Conservation (phyloP, 2,329 filamentous ascomycete species). For the Pyrenochaeta sp. region DNA sequence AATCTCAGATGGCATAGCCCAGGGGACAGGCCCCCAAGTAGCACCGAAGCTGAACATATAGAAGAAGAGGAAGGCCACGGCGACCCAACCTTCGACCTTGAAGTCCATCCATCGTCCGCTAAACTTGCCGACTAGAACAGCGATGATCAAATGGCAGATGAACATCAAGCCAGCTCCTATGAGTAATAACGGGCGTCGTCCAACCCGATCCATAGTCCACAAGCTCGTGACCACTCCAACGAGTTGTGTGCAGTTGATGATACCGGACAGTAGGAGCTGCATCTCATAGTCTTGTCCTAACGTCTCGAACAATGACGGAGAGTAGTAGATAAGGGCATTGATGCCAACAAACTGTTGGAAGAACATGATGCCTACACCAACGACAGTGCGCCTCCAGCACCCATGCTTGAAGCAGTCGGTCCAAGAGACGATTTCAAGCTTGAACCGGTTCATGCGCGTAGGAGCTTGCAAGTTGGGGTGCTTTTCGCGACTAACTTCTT, state of each 20-base stretch:
- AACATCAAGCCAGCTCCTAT: slow-evolving; percentile 58
- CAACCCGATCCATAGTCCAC: slow-evolving; percentile 56
- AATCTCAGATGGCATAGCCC: slow-evolving; percentile 65
- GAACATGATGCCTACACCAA: slow-evolving; percentile 54
- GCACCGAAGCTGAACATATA: slow-evolving; percentile 71
- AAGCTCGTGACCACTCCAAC: slow-evolving; percentile 52
- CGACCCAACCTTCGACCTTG: slow-evolving; percentile 61
- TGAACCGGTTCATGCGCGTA: slow-evolving; percentile 46
- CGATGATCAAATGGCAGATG: slow-evolving; percentile 63
- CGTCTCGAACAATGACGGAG: slow-evolving; percentile 67
- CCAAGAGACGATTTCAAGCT: slow-evolving; percentile 58
- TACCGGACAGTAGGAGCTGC: slow-evolving; percentile 70
- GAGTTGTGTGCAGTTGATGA: slow-evolving; percentile 63
- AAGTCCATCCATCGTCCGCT: slow-evolving; percentile 61
- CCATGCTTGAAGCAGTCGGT: slow-evolving; percentile 58
- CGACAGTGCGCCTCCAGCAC: slow-evolving; percentile 54
- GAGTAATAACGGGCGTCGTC: slow-evolving; percentile 52
- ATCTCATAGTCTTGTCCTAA: slow-evolving; percentile 64
- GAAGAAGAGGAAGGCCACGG: slow-evolving; percentile 67
- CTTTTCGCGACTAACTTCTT: slow-evolving; percentile 53
- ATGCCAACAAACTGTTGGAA: slow-evolving; percentile 55
- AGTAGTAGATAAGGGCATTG: slow-evolving; percentile 66
- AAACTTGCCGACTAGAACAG: slow-evolving; percentile 63
- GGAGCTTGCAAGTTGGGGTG: slow-evolving; percentile 46
- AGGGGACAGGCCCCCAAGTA: slow-evolving; percentile 64